phyloP scores from a whole-genome alignment of 2,329 filamentous ascomycete species.

The Botrytis aclada region DNA sequence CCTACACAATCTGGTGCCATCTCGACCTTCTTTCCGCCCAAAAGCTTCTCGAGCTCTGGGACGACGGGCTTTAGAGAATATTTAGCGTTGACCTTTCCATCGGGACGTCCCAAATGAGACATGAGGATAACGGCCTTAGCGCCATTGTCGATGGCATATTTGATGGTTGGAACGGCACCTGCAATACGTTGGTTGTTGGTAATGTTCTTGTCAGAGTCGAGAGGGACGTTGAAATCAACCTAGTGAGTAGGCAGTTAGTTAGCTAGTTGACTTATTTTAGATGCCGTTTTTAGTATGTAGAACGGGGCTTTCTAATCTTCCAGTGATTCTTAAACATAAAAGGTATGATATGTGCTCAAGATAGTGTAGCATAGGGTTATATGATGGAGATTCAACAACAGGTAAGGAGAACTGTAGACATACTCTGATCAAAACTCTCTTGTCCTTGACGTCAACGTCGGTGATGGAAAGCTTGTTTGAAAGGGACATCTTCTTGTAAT shows the following conservation, averaged over 20 bases:
- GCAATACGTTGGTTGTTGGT: slow-evolving; percentile 99
- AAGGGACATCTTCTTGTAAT: slow-evolving; percentile 72
- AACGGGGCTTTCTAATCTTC: too few relatives aligned
- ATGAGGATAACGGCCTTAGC: slow-evolving; percentile 94
- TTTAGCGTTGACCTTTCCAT: slow-evolving; percentile 85
- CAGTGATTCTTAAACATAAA: background rate
- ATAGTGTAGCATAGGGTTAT: background rate
- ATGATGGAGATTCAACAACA: background rate
- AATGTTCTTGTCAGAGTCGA: slow-evolving; percentile 87
- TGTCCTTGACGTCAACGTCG: slow-evolving; percentile 95
- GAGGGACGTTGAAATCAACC: slow-evolving; percentile 99
- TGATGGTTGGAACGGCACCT: slow-evolving; percentile 92
- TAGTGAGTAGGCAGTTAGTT: slow-evolving; percentile 41
- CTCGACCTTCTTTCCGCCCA: slow-evolving; percentile 72
- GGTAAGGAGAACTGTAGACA: slow-evolving; percentile 40
- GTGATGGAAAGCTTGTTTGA: slow-evolving; percentile 97
- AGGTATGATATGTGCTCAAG: background rate
- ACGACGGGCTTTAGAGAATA: slow-evolving; percentile 94
- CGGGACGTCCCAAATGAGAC: slow-evolving; percentile 96
- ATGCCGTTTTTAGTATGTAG: background rate
- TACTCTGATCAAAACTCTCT: slow-evolving; percentile 96
- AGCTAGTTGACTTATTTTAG: slow-evolving; percentile 21
- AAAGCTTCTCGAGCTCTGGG: slow-evolving; percentile 84
- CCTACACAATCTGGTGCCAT: slow-evolving; percentile 92
- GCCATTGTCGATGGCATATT: slow-evolving; percentile 84